Evolutionary conservation across 805 yeast genomes (phyloP).

Genomic region (Cyberlindnera misumaiensis): DNA sequence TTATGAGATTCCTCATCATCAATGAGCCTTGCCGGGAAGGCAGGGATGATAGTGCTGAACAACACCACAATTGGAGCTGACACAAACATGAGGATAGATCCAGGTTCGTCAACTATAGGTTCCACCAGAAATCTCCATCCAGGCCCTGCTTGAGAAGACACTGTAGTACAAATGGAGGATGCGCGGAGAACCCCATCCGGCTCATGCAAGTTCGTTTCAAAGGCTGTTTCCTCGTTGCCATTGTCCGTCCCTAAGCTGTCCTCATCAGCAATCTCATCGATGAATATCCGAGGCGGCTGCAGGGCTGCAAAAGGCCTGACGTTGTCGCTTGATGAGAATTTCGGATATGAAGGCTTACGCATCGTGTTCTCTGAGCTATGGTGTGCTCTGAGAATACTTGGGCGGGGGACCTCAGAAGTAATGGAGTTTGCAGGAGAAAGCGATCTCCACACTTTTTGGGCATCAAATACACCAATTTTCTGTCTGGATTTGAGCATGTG

Average conservation of each 20-base stretch:
- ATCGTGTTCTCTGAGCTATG: neutral
- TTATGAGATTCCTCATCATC: neutral
- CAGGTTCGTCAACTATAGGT: conserved; percentile 5
- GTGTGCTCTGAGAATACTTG: neutral
- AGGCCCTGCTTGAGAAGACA: neutral
- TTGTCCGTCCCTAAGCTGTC: too few species aligned
- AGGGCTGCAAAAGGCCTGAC: too few species aligned
- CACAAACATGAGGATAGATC: neutral
- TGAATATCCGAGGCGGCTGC: too few species aligned
- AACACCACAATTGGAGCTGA: conserved; percentile 6
- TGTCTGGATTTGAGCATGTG: conserved; percentile 15
- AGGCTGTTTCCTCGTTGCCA: too few species aligned
- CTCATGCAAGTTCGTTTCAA: too few species aligned
- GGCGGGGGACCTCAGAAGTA: neutral
- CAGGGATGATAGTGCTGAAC: conserved; percentile 12
- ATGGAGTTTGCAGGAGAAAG: conserved; percentile 4
- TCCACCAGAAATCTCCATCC: conserved; percentile 2
- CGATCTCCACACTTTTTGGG: conserved; percentile 27
- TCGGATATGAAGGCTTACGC: neutral
- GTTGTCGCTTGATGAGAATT: too few species aligned
- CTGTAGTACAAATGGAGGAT: too few species aligned
- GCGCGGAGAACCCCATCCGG: too few species aligned
- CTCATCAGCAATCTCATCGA: too few species aligned
- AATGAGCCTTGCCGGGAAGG: conserved; percentile 5
- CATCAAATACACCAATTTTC: conserved; percentile 33